These are phyloP conservation scores for Jatropha podagrica DNA, from an alignment of 441 rosid genomes.

Conservation along the genomic window DNA sequence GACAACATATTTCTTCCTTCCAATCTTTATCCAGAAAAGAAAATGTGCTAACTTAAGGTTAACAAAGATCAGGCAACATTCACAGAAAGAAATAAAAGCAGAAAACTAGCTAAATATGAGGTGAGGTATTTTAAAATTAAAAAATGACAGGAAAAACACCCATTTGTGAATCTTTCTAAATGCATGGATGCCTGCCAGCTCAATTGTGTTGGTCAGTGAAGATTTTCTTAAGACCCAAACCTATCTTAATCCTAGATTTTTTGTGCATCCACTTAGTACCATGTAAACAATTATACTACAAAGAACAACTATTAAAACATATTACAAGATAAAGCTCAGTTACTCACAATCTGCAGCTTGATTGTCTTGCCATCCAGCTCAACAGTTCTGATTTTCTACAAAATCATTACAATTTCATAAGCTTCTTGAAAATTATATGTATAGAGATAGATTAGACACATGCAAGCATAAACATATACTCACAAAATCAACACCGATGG, in stretches of 20 bases:
- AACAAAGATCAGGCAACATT: too few species aligned
- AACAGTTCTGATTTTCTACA: slow-evolving; percentile 82
- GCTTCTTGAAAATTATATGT: too few species aligned
- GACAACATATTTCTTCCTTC: background rate
- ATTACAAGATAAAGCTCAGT: background rate
- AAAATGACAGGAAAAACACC: background rate
- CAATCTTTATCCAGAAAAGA: background rate
- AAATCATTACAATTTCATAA: background rate
- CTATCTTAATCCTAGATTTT: background rate
- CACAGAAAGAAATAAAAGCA: background rate
- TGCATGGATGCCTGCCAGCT: background rate
- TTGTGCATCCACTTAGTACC: background rate
- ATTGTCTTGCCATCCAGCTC: slow-evolving; percentile 85
- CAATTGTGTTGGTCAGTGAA: background rate
- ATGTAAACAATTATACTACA: background rate
- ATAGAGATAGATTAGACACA: background rate
- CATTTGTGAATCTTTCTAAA: background rate
- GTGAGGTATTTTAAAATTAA: background rate
- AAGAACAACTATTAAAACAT: background rate
- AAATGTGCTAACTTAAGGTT: background rate
- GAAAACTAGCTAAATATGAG: background rate
- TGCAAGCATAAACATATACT: slow-evolving; percentile 18
- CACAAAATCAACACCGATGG: slow-evolving; percentile 86
- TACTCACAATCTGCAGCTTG: slow-evolving; percentile 83
- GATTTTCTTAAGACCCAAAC: background rate